Base-by-base conservation (phyloP, 139 green algal genomes). In the Trebouxia sp. region DNA sequence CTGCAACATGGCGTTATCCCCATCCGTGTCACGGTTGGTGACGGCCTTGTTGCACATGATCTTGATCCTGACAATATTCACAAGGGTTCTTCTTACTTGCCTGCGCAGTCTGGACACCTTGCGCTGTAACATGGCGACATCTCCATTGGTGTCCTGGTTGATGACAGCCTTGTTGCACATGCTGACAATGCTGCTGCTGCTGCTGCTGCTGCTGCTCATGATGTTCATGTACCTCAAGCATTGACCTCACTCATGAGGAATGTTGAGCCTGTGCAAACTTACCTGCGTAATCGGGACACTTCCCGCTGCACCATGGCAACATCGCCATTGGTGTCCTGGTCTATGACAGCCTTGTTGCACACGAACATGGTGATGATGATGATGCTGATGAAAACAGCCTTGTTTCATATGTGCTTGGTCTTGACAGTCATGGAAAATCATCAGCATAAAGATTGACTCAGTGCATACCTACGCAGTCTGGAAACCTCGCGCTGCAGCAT, bases 161-260 rank as follows among this genome's bases (percentile, higher is more conserved):
- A 90, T 56, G 0, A 87, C 78, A 17, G 87, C 82, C 65, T 82
- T 87, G 89, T 98, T 98, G 69, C 90, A 89, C 74, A 99, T 96
- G 80, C n/a, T n/a, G n/a, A n/a, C n/a, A n/a, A n/a, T n/a, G n/a
- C n/a, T n/a, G n/a, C n/a, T n/a, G n/a, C n/a, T n/a, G n/a, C n/a
- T n/a, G n/a, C n/a, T n/a, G n/a, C n/a, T n/a, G n/a, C n/a, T n/a
- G n/a, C n/a, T n/a, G n/a, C n/a, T n/a, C n/a, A n/a, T n/a, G n/a
- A n/a, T n/a, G n/a, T n/a, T n/a, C n/a, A n/a, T n/a, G n/a, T n/a
- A n/a, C n/a, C n/a, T n/a, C n/a, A n/a, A n/a, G n/a, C n/a, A n/a
- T n/a, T n/a, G n/a, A n/a, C n/a, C n/a, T n/a, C n/a, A n/a, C n/a
- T n/a, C n/a, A n/a, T n/a, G n/a, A n/a, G n/a, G n/a, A n/a, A n/a